Percentiles rank a stretch among this genome's conserved stretches.
These are phyloP conservation scores for Neltuma alba DNA, from an alignment of 306 rosid genomes.

Conservation along the genomic window DNA sequence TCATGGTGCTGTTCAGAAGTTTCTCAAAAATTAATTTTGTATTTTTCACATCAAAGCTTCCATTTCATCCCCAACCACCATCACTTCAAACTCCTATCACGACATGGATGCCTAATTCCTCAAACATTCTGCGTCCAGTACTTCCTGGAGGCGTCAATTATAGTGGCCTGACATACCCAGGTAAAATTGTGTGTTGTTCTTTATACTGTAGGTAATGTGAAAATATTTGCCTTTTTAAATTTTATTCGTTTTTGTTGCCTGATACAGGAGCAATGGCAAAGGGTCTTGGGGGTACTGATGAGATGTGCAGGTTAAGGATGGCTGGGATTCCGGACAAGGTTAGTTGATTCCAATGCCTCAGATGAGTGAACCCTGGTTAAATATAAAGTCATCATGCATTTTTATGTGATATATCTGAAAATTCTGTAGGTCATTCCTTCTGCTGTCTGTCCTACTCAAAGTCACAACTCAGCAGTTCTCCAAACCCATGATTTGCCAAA, in stretches of 20 bases:
- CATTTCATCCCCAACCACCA: slow-evolving; percentile 21
- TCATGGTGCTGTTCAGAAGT: not conserved
- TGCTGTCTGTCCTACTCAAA: slow-evolving; percentile 1
- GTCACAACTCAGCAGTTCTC: not conserved
- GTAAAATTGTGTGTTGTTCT: slow-evolving; percentile 6
- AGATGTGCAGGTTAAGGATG: slow-evolving; percentile 23
- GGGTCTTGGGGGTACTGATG: slow-evolving; percentile 21
- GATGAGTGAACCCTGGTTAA: not conserved
- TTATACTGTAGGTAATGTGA: not conserved
- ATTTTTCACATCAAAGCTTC: not conserved
- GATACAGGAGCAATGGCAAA: slow-evolving; percentile 25
- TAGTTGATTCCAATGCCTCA: slow-evolving; percentile 18
- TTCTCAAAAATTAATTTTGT: not conserved
- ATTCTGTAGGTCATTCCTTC: slow-evolving; percentile 8
- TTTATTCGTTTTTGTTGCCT: not conserved
- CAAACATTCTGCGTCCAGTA: slow-evolving; percentile 8
- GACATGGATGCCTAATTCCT: slow-evolving; percentile 26
- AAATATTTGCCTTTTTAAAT: not conserved
- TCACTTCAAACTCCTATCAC: slow-evolving; percentile 16
- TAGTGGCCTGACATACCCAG: slow-evolving; percentile 20
- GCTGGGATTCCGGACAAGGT: slow-evolving; percentile 17
- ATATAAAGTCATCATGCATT: not conserved
- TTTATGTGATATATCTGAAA: not conserved
- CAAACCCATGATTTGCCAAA: slow-evolving; percentile 34
- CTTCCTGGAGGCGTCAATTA: slow-evolving; percentile 11